These are phyloP conservation scores for Symbiodinium pilosum DNA, from an alignment of 73 alveolate genomes.

Conservation along the genomic window DNA sequence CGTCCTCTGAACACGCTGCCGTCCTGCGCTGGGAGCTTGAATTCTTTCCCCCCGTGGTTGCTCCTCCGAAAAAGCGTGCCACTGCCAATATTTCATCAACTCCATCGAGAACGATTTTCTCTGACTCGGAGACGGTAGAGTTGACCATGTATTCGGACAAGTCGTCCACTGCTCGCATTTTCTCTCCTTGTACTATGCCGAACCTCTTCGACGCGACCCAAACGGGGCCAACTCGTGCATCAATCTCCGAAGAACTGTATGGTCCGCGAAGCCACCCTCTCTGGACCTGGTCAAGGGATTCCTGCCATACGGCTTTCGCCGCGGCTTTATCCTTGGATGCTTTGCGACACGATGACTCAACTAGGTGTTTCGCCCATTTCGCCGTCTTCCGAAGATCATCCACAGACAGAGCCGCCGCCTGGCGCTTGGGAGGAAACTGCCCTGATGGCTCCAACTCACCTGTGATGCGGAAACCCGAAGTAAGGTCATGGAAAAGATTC, in stretches of 20 bases:
- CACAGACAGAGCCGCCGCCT: background rate
- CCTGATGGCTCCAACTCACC: background rate
- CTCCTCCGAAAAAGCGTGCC: background rate
- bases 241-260: background rate
- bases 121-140: background rate
- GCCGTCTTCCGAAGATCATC: background rate
- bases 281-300: background rate
- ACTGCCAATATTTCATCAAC: background rate
- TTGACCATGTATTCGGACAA: background rate
- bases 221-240: background rate
- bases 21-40: background rate
- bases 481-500: background rate
- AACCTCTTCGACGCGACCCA: conserved; percentile 6
- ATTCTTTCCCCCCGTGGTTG: background rate
- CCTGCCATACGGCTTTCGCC: background rate
- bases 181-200: background rate
- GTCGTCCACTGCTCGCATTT: conserved; percentile 16
- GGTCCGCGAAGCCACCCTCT: background rate
- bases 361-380: background rate
- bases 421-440: background rate
- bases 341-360: background rate
- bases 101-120: conserved; percentile 12
- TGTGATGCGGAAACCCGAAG: background rate
- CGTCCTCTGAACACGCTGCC: background rate
- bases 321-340: background rate